Base-by-base conservation (phyloP, 2,329 filamentous ascomycete genomes). In the Epichloe gansuensis region DNA sequence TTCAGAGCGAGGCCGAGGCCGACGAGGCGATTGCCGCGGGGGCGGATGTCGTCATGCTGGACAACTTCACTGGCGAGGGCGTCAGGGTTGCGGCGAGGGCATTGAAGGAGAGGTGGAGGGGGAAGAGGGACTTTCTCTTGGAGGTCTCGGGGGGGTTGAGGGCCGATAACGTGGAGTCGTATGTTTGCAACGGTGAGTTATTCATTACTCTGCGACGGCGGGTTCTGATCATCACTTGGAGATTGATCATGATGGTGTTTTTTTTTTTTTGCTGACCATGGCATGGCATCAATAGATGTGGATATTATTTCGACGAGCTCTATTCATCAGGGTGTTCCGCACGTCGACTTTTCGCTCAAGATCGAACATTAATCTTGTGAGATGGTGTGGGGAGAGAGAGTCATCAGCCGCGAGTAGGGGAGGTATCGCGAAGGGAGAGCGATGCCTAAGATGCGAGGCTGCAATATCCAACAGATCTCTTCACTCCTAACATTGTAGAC, bases 301-400 rank as follows among this genome's bases (percentile, higher is more conserved):
- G 93, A 98, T 68, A 90, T 98, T 59, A 83, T 97, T 60, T 96
- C 90, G 43, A 96, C 91, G 43, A 96, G 90, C 66, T 91, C 87
- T 50, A 96, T 98, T 63, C 93, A 98, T 64, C 93, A 98, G 71
- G 91, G 93, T 3, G 89, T 94, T 3, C 81, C 86, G 34, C 89
- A 96, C 65, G 82, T 98, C 45, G 93, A 98, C 68, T 97, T 96
- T 66, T 96, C 90, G 5, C 75, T 98, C 59, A 98, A 98, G 74
- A 90, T 98, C 57, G 66, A 70, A 43, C 67, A 69, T 49, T 68
- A 62, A 59, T 21, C 17, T 21, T 21, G 17, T 21, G 17, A 21
- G 17, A 21, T 21, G 17, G 17, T 21, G 17, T 21, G 17, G 17
- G 17, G 17, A 21, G 17, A 21, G 17, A 21, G 17, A 21, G 17